phyloP scores from a whole-genome alignment of 345 rosid genomes.

The Reutealis trisperma region DNA sequence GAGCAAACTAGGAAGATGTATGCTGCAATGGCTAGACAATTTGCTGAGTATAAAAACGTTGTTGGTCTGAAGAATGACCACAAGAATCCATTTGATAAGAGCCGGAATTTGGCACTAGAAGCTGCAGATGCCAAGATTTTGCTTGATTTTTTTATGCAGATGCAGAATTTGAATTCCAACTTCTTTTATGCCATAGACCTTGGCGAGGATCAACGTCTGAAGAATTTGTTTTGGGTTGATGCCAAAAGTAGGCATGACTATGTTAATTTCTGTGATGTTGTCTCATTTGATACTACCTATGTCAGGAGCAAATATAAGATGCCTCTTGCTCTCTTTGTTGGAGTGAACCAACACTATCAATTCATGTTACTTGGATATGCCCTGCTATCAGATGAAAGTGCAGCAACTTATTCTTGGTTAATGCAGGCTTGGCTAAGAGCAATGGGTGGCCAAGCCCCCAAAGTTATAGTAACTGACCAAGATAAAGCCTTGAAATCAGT shows the following conservation, averaged over 20 bases:
- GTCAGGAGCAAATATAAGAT: conserved; percentile 63
- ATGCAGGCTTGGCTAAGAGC: conserved; percentile 69
- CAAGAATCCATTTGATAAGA: conserved; percentile 51
- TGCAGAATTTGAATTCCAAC: conserved; percentile 57
- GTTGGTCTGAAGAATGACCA: conserved; percentile 45
- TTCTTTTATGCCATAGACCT: conserved; percentile 65
- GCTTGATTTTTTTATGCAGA: conserved; percentile 50
- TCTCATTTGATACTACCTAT: conserved; percentile 56
- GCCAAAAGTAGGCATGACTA: conserved; percentile 68
- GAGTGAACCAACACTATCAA: conserved; percentile 72
- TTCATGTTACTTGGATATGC: conserved; percentile 68
- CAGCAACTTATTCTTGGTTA: conserved; percentile 58
- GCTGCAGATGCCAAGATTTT: conserved; percentile 50
- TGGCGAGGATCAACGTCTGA: conserved; percentile 60
- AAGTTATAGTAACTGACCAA: conserved; percentile 56
- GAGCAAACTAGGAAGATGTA: conserved; percentile 72
- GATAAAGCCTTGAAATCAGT: conserved; percentile 44
- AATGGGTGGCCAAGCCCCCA: conserved; percentile 65
- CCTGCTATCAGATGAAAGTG: conserved; percentile 58
- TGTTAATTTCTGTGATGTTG: conserved; percentile 58
- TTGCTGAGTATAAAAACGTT: conserved; percentile 64
- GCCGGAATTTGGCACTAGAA: conserved; percentile 46
- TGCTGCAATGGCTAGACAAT: conserved; percentile 72
- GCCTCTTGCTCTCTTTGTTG: conserved; percentile 63
- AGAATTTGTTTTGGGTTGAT: conserved; percentile 64